Conservation (phyloP, 2,329 filamentous ascomycete species). For the Colletotrichum trifolii region DNA sequence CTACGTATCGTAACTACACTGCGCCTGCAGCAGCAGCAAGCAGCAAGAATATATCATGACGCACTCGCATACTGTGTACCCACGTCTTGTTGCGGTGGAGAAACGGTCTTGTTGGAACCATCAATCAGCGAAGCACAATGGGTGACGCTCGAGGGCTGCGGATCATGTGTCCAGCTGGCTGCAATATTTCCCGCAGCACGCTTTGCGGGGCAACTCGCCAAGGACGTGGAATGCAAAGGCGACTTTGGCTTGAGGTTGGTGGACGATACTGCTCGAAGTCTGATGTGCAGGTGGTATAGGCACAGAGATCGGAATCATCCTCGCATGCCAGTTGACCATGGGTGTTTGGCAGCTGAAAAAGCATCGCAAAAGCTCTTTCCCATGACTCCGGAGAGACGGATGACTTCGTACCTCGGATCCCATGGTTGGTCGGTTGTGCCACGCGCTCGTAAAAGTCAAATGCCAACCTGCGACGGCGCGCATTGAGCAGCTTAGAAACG, state of each 20-base stretch:
- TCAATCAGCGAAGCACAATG: too few relatives aligned
- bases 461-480: slow-evolving; percentile 32
- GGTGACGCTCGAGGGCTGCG: too few relatives aligned
- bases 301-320: slow-evolving; percentile 22
- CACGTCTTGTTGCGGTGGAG: too few relatives aligned
- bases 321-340: slow-evolving; percentile 21
- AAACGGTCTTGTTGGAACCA: too few relatives aligned
- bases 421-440: slow-evolving; percentile 31
- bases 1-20: background rate
- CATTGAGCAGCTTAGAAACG: slow-evolving; percentile 27
- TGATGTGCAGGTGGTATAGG: slow-evolving; percentile 5
- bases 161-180: too few relatives aligned
- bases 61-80: too few relatives aligned
- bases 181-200: too few relatives aligned
- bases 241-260: slow-evolving; percentile 8
- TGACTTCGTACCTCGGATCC: slow-evolving; percentile 29
- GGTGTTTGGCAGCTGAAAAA: slow-evolving; percentile 13
- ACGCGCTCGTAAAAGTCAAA: slow-evolving; percentile 35
- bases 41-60: too few relatives aligned
- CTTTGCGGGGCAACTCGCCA: too few relatives aligned
- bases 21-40: slow-evolving; percentile 31
- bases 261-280: slow-evolving; percentile 5
- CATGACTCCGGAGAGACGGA: slow-evolving; percentile 30
- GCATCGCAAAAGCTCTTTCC: slow-evolving; percentile 10
- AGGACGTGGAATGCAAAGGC: too few relatives aligned